Percentiles rank a stretch among this genome's conserved stretches.
Evolutionary conservation across 306 rosid genomes (phyloP).

Genomic region (Styphnolobium japonicum): DNA sequence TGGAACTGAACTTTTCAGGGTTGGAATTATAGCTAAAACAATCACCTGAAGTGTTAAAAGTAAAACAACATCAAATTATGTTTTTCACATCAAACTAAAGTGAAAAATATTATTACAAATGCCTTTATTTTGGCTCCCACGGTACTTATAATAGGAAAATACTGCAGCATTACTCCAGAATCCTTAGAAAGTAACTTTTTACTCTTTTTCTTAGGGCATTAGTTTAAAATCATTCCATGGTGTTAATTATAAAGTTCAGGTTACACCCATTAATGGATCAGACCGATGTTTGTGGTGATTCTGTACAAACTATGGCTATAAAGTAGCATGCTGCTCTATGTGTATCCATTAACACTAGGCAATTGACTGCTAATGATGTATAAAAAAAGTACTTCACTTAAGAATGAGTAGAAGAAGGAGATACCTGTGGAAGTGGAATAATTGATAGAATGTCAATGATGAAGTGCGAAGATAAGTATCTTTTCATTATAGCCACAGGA

Average conservation of each 20-base stretch:
- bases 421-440: slow-evolving; percentile 92
- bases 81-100: neutral
- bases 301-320: neutral
- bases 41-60: slow-evolving; percentile 46
- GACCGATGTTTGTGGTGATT: neutral
- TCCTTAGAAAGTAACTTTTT: neutral
- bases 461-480: slow-evolving; percentile 70
- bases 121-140: slow-evolving; percentile 8
- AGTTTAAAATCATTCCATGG: neutral
- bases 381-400: neutral
- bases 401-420: neutral
- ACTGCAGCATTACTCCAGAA: neutral
- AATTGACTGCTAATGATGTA: neutral
- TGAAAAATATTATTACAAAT: neutral
- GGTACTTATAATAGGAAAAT: neutral
- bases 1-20: slow-evolving; percentile 18
- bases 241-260: neutral
- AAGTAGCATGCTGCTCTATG: neutral
- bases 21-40: slow-evolving; percentile 40
- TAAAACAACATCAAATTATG: neutral
- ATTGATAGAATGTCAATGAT: slow-evolving; percentile 75
- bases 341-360: neutral
- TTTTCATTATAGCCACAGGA: slow-evolving; percentile 58
- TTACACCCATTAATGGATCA: neutral
- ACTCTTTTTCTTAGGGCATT: neutral